phyloP scores from a whole-genome alignment of 1,284 basidiomycete genomes.

The Flammula alnicola region DNA sequence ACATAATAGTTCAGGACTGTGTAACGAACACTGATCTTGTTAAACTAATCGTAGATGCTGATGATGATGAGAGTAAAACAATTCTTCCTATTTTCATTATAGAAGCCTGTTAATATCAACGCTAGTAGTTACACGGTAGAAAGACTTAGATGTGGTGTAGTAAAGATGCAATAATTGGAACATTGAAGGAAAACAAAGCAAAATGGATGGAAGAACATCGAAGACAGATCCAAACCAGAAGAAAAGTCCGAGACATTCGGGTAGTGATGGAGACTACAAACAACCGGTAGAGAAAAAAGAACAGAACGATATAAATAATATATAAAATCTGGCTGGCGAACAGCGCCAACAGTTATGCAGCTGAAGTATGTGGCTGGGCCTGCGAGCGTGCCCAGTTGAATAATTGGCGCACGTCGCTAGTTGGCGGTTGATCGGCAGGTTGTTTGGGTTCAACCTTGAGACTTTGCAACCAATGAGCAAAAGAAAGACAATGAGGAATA shows the following conservation, averaged over 20 bases:
- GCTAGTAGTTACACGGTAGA: conserved; percentile 11
- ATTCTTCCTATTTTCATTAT: conserved; percentile 8
- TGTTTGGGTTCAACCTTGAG: conserved; percentile 81
- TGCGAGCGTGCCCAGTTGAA: conserved; percentile 74
- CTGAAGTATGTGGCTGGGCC: conserved; percentile 36
- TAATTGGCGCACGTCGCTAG: conserved; percentile 72
- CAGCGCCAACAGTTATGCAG: conserved; percentile 24
- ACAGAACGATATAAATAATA: conserved; percentile 25
- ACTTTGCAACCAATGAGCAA: conserved; percentile 41
- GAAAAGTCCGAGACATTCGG: not conserved
- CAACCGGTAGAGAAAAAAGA: conserved; percentile 19
- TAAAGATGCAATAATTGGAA: conserved; percentile 10
- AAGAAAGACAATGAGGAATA: not conserved
- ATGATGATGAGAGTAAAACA: not conserved
- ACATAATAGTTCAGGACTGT: conserved; percentile 31
- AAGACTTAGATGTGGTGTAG: conserved; percentile 10
- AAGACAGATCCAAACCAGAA: conserved; percentile 21
- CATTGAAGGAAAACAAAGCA: conserved; percentile 15
- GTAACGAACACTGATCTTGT: conserved; percentile 20
- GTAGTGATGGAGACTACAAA: conserved; percentile 10
- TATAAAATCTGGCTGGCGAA: conserved; percentile 19
- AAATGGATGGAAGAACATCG: conserved; percentile 22
- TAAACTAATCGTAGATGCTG: not conserved
- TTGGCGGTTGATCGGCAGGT: conserved; percentile 67
- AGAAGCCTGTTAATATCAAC: conserved; percentile 3